phyloP scores from a whole-genome alignment of 2,329 filamentous ascomycete genomes.

The Lachnellula cervina region DNA sequence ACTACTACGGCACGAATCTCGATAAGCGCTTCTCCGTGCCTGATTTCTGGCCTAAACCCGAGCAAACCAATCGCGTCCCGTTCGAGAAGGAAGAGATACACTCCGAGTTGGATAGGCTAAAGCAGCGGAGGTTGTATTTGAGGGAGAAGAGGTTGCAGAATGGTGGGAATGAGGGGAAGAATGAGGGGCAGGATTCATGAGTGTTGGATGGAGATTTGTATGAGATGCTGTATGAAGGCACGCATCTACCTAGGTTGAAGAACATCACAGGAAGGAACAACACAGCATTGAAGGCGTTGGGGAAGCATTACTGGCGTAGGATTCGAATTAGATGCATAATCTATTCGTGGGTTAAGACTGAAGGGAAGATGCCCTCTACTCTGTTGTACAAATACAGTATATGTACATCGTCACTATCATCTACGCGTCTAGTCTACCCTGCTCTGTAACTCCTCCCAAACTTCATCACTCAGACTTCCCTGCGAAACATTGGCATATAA shows the following conservation, averaged over 20 bases:
- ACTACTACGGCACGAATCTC: constrained; percentile 98
- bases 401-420: constrained; percentile 16
- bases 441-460: constrained; percentile 48
- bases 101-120: constrained; percentile 49
- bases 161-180: constrained; percentile 4
- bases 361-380: constrained; percentile 4
- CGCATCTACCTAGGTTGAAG: not conserved
- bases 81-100: constrained; percentile 77
- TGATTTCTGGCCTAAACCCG: constrained; percentile 87
- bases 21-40: constrained; percentile 84
- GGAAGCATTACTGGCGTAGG: not conserved
- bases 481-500: constrained; percentile 67
- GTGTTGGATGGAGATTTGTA: not conserved
- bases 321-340: not conserved
- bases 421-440: constrained; percentile 44
- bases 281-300: constrained; percentile 21
- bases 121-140: constrained; percentile 28
- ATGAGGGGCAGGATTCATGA: not conserved
- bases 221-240: not conserved
- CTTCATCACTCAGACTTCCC: constrained; percentile 47
- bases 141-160: constrained; percentile 32
- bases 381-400: constrained; percentile 13
- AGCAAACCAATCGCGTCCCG: constrained; percentile 71
- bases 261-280: not conserved
- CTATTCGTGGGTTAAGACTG: not conserved